A percentile compares a stretch with the other conserved stretches of the same genome.
Conservation (phyloP, 73 alveolate genomes). For the Paramecium primaurelia region DNA sequence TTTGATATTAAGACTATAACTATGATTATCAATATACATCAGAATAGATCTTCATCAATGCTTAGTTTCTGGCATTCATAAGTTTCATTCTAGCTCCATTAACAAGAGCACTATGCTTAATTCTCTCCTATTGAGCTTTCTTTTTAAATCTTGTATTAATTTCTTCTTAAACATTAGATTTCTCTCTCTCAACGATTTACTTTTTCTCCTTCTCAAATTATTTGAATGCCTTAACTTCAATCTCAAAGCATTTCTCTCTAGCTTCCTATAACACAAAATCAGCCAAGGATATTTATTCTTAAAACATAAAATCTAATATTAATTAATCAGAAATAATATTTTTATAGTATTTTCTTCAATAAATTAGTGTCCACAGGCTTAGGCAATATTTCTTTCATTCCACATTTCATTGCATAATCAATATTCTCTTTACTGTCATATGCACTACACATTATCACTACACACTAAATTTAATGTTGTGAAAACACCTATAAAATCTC, state of each 20-base stretch:
- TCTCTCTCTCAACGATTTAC: slow-evolving; percentile 37
- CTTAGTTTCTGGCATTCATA: slow-evolving; percentile 52
- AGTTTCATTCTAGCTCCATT: slow-evolving; percentile 8
- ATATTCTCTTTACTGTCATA: slow-evolving; percentile 34
- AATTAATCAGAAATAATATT: slow-evolving; percentile 8
- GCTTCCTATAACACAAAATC: slow-evolving; percentile 42
- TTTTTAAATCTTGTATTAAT: background rate
- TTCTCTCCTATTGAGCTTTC: slow-evolving; percentile 30
- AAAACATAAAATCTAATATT: background rate
- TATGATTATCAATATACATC: background rate
- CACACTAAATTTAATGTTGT: background rate
- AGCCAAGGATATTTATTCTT: background rate
- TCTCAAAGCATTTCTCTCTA: slow-evolving; percentile 53
- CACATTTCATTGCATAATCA: slow-evolving; percentile 13
- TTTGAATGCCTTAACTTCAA: slow-evolving; percentile 49
- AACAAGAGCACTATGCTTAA: slow-evolving; percentile 15
- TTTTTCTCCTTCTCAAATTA: slow-evolving; percentile 45
- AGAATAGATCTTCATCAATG: slow-evolving; percentile 51
- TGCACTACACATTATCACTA: slow-evolving; percentile 18
- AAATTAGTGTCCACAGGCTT: background rate
- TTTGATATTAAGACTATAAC: slow-evolving; percentile 16
- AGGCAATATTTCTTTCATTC: background rate
- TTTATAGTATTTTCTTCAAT: background rate
- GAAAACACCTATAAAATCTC: background rate
- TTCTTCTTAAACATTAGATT: background rate